Evolutionary conservation across 1,284 basidiomycete genomes (phyloP).

Genomic region (Kalmanozyma brasiliensis): DNA sequence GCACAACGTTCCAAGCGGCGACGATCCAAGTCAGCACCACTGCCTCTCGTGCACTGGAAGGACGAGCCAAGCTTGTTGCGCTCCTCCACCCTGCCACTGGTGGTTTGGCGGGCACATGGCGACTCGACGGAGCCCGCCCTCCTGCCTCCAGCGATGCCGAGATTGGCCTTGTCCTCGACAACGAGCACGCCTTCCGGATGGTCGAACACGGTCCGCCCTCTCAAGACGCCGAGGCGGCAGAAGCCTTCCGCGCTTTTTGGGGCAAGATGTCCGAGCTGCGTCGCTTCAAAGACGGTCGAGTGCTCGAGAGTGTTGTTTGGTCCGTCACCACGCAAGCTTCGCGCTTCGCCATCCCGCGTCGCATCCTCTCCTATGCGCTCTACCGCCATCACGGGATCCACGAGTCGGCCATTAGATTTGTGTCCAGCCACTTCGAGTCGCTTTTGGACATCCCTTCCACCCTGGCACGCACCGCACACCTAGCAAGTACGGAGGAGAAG

Average conservation of each 20-base stretch:
- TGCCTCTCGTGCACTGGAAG: conserved; percentile 45
- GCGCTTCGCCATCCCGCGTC: conserved; percentile 79
- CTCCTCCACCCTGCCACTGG: conserved; percentile 41
- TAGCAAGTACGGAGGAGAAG: conserved; percentile 65
- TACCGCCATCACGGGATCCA: conserved; percentile 78
- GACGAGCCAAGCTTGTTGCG: conserved; percentile 44
- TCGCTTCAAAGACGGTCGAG: conserved; percentile 96
- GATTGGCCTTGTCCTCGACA: conserved; percentile 53
- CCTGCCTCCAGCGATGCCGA: conserved; percentile 45
- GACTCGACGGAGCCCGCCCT: conserved; percentile 32
- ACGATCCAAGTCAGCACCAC: conserved; percentile 49
- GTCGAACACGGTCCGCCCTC: conserved; percentile 71
- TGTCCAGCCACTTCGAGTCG: conserved; percentile 74
- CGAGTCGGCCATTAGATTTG: conserved; percentile 70
- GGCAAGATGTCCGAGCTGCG: conserved; percentile 89
- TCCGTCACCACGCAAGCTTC: conserved; percentile 58
- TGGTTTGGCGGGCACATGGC: conserved; percentile 42
- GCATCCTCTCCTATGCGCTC: conserved; percentile 81
- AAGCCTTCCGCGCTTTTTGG: conserved; percentile 86
- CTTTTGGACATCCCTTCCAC: conserved; percentile 72
- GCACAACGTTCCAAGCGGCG: conserved; percentile 44
- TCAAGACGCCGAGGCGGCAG: conserved; percentile 69
- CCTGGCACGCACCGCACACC: conserved; percentile 63
- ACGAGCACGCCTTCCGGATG: conserved; percentile 59
- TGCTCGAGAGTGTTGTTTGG: conserved; percentile 95